Base-by-base conservation (phyloP, 176 grass and related monocot genomes). In the Triticum turgidum region DNA sequence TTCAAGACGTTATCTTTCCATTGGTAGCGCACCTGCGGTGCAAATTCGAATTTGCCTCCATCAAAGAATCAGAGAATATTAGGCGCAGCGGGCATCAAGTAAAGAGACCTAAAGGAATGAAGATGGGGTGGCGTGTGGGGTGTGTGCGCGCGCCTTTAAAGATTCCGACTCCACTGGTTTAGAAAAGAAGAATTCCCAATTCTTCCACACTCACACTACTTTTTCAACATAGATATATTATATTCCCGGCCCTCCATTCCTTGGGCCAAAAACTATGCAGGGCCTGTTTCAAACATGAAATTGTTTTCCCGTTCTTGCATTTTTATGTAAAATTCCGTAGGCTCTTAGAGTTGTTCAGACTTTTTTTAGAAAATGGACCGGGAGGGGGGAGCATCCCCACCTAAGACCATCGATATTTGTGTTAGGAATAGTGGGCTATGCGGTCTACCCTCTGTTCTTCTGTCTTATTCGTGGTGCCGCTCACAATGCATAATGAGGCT, bases 1-100 rank as follows among this genome's bases (percentile, higher is more conserved):
- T 47, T 47, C 41, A 74, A 47, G 39, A 74, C 71, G 71, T 74
- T 74, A 74, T 49, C 71, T 73, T 44, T 45, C 21, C 69, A 73
- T 44, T 45, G 21, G 71, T 73, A 45, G 70, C 21, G 38, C 21
- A 49, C 72, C 42, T 51, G 72, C 72, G 72, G 72, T 51, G 72
- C 41, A 51, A 75, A 75, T 41, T 75, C 24, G 1, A 75, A 75
- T 24, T 75, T 75, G 72, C 6, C 72, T 75, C 41, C 72, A 51
- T 25, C 7, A 25, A 63, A 63, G 61, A 24, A 63, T 11, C 72
- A 75, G 20, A 75, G 72, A 75, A 75, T 75, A 75, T 75, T 75
- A 75, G 71, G 71, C 71, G 39, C 39, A 74, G 41, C 6, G 71
- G 42, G 42, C 11, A 75, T 75, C 71, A n/a, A 29, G 42, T 5